A percentile compares a stretch with the other conserved stretches of the same genome.
phyloP scores from a whole-genome alignment of 139 green algal species.

The Monoraphidium neglectum region DNA sequence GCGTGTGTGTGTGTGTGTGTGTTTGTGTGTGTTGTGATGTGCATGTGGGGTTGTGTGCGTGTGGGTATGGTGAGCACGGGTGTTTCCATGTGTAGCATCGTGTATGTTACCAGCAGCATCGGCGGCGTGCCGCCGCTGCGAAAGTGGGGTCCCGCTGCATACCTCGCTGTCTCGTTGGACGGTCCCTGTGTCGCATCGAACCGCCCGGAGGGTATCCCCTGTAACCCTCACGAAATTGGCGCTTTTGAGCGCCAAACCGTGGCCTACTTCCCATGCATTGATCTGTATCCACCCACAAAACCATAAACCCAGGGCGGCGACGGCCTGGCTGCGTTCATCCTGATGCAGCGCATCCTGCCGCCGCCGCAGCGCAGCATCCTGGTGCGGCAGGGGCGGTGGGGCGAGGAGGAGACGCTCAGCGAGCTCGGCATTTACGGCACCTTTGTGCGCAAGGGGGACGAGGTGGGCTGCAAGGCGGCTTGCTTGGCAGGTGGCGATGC shows the following conservation, averaged over 20 bases:
- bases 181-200: not conserved
- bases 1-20: too few species aligned
- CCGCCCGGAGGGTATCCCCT: too few species aligned
- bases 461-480: not conserved
- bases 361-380: constrained; percentile 57
- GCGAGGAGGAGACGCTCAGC: constrained; percentile 76
- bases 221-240: too few species aligned
- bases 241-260: too few species aligned
- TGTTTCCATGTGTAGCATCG: too few species aligned
- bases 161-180: not conserved
- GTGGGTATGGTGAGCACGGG: too few species aligned
- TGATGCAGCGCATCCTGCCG: constrained; percentile 97
- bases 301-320: constrained; percentile 5
- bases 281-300: not conserved
- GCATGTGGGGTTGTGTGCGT: too few species aligned
- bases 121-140: too few species aligned
- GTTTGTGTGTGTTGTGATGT: too few species aligned
- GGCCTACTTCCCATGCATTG: too few species aligned
- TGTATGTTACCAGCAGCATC: too few species aligned
- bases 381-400: constrained; percentile 67
- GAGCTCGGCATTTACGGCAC: constrained; percentile 94
- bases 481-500: not conserved
- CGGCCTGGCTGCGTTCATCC: constrained; percentile 86
- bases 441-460: constrained; percentile 41
- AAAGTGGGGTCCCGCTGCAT: too few species aligned